phyloP scores from a whole-genome alignment of 1,284 basidiomycete genomes.

The Trametes pubescens region DNA sequence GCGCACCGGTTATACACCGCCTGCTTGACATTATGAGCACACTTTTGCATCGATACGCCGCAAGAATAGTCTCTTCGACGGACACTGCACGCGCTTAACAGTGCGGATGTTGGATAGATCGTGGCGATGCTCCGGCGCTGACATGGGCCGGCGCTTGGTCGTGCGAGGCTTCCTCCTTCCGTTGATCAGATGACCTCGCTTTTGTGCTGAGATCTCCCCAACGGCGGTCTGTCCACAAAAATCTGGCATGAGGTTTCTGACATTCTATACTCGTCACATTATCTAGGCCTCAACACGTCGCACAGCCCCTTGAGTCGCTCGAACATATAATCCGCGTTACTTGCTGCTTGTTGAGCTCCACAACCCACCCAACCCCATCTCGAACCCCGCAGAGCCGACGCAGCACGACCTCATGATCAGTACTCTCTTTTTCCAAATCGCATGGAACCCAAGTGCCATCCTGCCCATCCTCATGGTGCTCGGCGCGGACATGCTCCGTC shows the following conservation, averaged over 20 bases:
- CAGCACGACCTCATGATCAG: neutral
- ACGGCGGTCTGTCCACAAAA: too few species aligned
- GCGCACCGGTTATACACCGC: neutral
- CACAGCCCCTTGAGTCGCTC: neutral
- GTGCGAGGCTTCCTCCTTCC: neutral
- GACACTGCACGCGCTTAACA: constrained; percentile 1
- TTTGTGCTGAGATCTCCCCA: neutral
- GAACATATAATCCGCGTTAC: neutral
- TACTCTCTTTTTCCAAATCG: constrained; percentile 10
- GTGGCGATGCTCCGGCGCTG: constrained; percentile 3
- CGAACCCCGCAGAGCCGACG: neutral
- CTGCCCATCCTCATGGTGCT: constrained; percentile 17
- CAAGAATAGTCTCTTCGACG: constrained; percentile 4
- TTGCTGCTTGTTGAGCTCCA: neutral
- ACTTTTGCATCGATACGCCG: neutral
- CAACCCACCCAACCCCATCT: neutral
- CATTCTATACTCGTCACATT: too few species aligned
- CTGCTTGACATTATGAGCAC: neutral
- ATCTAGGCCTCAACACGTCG: neutral
- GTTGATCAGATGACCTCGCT: neutral
- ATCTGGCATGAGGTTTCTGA: too few species aligned
- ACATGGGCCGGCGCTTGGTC: neutral
- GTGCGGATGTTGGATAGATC: neutral
- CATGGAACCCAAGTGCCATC: constrained; percentile 9
- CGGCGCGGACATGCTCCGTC: constrained; percentile 7